Base-by-base conservation (phyloP, 2,329 filamentous ascomycete genomes). In the Chrysoporthe puriensis region DNA sequence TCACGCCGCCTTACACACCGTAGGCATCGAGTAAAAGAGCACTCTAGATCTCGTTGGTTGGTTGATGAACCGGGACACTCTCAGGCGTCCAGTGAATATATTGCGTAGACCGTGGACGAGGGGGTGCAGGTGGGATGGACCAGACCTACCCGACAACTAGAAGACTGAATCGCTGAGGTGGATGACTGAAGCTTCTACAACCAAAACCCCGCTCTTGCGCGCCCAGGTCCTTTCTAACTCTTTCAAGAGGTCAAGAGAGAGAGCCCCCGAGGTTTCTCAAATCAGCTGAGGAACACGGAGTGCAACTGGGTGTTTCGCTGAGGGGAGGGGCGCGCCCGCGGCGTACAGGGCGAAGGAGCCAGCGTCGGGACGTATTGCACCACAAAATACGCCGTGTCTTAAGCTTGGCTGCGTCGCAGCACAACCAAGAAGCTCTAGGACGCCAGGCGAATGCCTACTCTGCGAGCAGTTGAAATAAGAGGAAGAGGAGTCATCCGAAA, bases 61-160 rank as follows among this genome's bases (percentile, higher is more conserved):
- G 5, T 57, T 34, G 26, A 26, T n/a, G n/a, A n/a, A n/a, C 13
- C 52, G 14, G n/a, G 3, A 14, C 26, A 26, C 18, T 46, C 44
- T 46, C 44, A 18, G 44, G 13, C 18, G 44, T 11, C 14, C 8
- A 14, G 4, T 46, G 44, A 8, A 46, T n/a, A 46, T 9, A 40
- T 54, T 46, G n/a, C 26, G 48, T 56, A 32, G 32, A 26, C 14
- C n/a, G 14, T 34, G 34, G 14, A n/a, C 54, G 16, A 57, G 54
- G 18, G 8, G 32, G 32, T n/a, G 54, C 34, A 52, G 44, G 14
- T 21, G 16, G 18, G 44, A 40, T 36, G 36, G 54, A 18, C n/a
- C 4, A 40, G 11, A 63, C 61, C 48, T 63, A 63, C 61, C 54
- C n/a, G 34, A 43, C 48, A 8, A 32, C 16, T n/a, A 13, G n/a